Base-by-base conservation (phyloP, 2,329 filamentous ascomycete genomes). In the Aspergillus pseudoterreus region DNA sequence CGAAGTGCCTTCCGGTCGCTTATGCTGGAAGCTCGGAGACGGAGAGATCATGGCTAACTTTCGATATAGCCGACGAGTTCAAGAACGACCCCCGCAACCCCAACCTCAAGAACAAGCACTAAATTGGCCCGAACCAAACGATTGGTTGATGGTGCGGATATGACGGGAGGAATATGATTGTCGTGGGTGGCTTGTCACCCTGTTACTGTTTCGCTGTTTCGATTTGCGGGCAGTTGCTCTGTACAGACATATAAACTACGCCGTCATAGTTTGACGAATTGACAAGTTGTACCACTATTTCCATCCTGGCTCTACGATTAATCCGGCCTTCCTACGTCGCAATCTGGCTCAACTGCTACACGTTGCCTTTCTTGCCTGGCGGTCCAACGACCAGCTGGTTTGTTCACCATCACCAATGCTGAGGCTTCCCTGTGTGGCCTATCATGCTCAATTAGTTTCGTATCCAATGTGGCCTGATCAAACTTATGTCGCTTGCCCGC, bases 21-120 rank as follows among this genome's bases (percentile, higher is more conserved):
- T 30, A 30, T 10, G 8, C 27, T 3, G 3, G 9, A 30, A 30
- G 6, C 3, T 11, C 8, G 8, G 27, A 30, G 9, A 30, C 10
- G 27, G 8, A 9, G 27, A 30, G 27, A 30, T 30, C 27, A 30
- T 11, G 27, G 51, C 63, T 67, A 59, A 68, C 56, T 42, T 43
- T 49, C 42, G 43, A 38, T 51, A 22, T 46, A 97, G 92, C 85
- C 79, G 89, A 88, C 66, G 90, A 97, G 80, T 96, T 83, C 84
- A 95, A 92, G 86, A 95, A 96, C 81, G 92, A 97, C 78, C 90
- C 92, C 62, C 86, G 92, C 75, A 96, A 96, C 65, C 74, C 74
- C 54, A 72, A 75, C 61, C 63, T 64, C 41, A 68, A 71, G 63
- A 58, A 61, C 45, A 70, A 71, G 63, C 70, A 72, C 62, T 73